Evolutionary conservation across 2,329 filamentous ascomycete genomes (phyloP), one percentile per base, ranked within the genome.

Genomic region (Talaromyces atroroseus): DNA sequence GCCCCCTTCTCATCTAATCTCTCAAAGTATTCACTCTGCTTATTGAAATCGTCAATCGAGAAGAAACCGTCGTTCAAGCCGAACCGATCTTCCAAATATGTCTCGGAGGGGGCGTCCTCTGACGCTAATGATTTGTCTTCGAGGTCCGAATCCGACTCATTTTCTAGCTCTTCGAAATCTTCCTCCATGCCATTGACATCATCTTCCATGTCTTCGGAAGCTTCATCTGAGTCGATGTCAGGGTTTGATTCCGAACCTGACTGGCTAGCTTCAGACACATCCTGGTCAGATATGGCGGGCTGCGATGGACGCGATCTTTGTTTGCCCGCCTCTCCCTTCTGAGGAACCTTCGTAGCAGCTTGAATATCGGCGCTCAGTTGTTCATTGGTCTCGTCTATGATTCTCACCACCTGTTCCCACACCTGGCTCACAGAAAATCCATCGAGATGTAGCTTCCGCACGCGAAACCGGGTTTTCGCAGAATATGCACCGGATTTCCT

Each of bases 1-100:
- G 92, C 89, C 26, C 88, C 90, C 61, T 82, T 81, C 26, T 83
- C 82, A 70, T 97, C 92, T 71, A 91, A 88, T 61, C 89, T 85
- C 72, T 99, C 94, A 49, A 96, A 85, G 68, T 87, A 88, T 66
- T 95, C 90, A 1, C 91, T 90, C 68, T 95, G 89, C 69, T 87
- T 90, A 78, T 99, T 99, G 81, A 99, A 99, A 58, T 95, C 86
- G 66, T 97, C 92, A 65, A 99, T 92, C 16, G 90, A 95, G 76
- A 99, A 99, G 76, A 99, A 99, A 5, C 91, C 92, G 68, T 99
- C 94, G 66, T 99, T 97, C 32, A 99, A 82, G 6, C 91, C 90
- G 67, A 94, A 81, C 3, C 85, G 85, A 66, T 97, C 91, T 63
- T 86, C 79, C 8, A 84, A 76, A 58, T 87, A 86, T 40, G 82